Conservation (phyloP, 352 stramenopile genomes). For the Hyaloperonospora arabidopsidis region DNA sequence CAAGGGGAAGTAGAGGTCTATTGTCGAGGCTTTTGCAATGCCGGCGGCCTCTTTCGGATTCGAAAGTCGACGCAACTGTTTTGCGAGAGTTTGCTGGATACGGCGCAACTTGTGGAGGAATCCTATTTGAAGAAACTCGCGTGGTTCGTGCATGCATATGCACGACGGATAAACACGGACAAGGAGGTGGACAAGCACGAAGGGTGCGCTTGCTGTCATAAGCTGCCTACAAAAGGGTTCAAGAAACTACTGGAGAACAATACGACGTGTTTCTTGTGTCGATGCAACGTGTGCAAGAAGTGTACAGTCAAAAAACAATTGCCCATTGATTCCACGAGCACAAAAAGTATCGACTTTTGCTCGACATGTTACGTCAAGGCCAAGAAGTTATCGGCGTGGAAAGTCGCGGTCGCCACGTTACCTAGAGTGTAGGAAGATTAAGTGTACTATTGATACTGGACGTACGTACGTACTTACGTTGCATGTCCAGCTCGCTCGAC, state of each 20-base stretch:
- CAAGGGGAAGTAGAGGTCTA: constrained; percentile 39
- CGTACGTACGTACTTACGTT: too few relatives aligned
- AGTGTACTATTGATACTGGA: too few relatives aligned
- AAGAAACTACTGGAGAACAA: constrained; percentile 31
- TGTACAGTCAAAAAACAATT: constrained; percentile 46
- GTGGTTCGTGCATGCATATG: constrained; percentile 42
- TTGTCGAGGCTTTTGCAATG: constrained; percentile 36
- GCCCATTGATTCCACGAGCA: constrained; percentile 29
- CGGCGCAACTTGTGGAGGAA: constrained; percentile 41
- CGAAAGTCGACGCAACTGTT: constrained; percentile 23
- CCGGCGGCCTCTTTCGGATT: constrained; percentile 23
- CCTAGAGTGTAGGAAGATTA: constrained; percentile 6
- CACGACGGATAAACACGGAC: constrained; percentile 10
- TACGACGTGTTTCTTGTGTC: constrained; percentile 34
- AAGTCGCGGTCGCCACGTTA: constrained; percentile 36
- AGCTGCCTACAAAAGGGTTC: constrained; percentile 28
- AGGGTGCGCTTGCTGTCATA: constrained; percentile 31
- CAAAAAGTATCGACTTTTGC: constrained; percentile 50
- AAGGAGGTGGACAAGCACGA: constrained; percentile 14
- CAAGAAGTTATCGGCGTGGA: constrained; percentile 36
- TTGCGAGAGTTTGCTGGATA: constrained; percentile 31
- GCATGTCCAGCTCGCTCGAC: too few relatives aligned
- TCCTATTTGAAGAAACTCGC: constrained; percentile 60
- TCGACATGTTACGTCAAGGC: constrained; percentile 48
- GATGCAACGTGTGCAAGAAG: constrained; percentile 36